Percentiles rank a stretch among this genome's conserved stretches.
Conservation (phyloP, 106 monocot species). For the Allium cepa region DNA sequence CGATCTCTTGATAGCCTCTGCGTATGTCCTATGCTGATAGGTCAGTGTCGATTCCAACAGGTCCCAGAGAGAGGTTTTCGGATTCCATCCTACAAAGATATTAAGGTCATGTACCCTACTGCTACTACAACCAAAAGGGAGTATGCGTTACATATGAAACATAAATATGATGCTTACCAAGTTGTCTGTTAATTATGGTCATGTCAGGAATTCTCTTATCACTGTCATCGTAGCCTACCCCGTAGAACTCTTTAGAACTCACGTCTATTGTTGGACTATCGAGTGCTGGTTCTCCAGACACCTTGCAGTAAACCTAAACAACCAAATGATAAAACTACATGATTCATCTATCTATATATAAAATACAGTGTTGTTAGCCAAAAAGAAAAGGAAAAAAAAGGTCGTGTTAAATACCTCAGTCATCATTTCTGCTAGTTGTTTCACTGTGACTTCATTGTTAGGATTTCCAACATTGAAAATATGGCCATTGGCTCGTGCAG, state of each 20-base stretch:
- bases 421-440: constrained; percentile 66
- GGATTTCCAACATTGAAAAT: constrained; percentile 79
- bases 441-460: constrained; percentile 66
- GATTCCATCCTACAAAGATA: too few species aligned
- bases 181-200: constrained; percentile 47
- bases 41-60: too few species aligned
- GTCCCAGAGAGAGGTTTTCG: too few species aligned
- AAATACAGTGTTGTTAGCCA: not conserved
- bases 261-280: constrained; percentile 52
- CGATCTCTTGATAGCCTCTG: too few species aligned
- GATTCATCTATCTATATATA: not conserved
- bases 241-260: constrained; percentile 70
- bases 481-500: constrained; percentile 50
- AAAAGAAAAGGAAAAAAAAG: not conserved
- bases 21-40: too few species aligned
- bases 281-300: constrained; percentile 35
- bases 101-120: too few species aligned
- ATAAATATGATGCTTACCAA: constrained; percentile 1
- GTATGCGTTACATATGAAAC: too few species aligned
- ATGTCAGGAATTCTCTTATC: constrained; percentile 70
- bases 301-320: constrained; percentile 59
- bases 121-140: too few species aligned
- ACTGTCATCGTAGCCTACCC: constrained; percentile 69
- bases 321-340: not conserved
- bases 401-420: constrained; percentile 25